phyloP scores from a whole-genome alignment of 306 rosid species.

The Vicia villosa region DNA sequence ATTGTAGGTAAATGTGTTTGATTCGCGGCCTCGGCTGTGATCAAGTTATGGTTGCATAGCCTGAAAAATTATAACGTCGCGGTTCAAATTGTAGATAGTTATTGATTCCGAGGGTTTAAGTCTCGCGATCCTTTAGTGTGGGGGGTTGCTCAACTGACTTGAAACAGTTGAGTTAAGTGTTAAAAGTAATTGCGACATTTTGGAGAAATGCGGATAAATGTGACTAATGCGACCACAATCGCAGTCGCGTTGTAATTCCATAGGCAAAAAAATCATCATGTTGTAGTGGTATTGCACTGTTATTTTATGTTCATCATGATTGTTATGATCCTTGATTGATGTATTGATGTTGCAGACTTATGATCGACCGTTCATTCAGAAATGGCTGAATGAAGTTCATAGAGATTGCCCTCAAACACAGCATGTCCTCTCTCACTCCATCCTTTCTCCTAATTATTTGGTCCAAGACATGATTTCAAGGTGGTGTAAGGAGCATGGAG shows the following conservation, averaged over 20 bases:
- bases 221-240: neutral
- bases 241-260: neutral
- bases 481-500: conserved; percentile 63
- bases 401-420: conserved; percentile 69
- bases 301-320: conserved; percentile 2
- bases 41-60: neutral
- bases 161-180: too few relatives aligned
- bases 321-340: conserved; percentile 11
- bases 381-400: conserved; percentile 74
- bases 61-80: neutral
- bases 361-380: conserved; percentile 63
- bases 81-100: neutral
- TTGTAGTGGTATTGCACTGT: neutral
- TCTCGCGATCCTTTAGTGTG: too few relatives aligned
- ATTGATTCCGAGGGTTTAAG: too few relatives aligned
- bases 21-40: neutral
- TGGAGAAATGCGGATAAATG: neutral
- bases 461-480: conserved; percentile 59
- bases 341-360: conserved; percentile 59
- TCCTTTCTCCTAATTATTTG: conserved; percentile 62
- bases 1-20: neutral
- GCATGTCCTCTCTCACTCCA: conserved; percentile 56
- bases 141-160: too few relatives aligned
- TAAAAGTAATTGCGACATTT: too few relatives aligned
- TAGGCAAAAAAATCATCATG: neutral